phyloP scores from a whole-genome alignment of 1,284 basidiomycete species.

The Apiotrichum gamsii region DNA sequence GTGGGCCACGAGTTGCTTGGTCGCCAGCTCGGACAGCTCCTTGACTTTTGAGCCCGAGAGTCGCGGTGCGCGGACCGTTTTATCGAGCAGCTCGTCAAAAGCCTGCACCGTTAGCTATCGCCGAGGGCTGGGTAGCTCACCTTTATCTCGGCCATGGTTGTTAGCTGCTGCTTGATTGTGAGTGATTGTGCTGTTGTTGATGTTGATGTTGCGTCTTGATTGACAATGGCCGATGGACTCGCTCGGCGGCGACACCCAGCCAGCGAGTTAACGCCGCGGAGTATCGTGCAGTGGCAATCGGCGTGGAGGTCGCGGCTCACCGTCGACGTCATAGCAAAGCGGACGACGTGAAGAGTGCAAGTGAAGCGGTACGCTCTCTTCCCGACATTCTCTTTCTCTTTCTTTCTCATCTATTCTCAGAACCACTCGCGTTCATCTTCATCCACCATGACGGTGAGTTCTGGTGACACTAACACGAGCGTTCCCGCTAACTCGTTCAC shows the following conservation, averaged over 20 bases:
- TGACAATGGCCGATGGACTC: too few species aligned
- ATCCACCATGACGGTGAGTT: slow-evolving; percentile 19
- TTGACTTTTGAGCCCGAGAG: slow-evolving; percentile 77
- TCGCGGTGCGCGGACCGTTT: slow-evolving; percentile 70
- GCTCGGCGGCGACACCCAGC: too few species aligned
- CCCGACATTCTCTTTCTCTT: neutral
- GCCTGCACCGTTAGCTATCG: too few species aligned
- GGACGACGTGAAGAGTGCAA: too few species aligned
- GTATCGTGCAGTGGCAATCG: neutral
- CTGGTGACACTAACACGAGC: neutral
- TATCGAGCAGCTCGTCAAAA: slow-evolving; percentile 70
- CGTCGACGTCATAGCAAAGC: too few species aligned
- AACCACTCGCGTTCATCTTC: neutral
- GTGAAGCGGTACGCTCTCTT: neutral
- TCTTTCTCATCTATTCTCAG: neutral
- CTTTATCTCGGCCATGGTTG: slow-evolving; percentile 22
- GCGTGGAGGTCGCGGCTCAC: too few species aligned
- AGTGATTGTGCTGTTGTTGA: neutral
- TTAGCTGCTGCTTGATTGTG: too few species aligned
- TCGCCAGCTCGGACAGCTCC: slow-evolving; percentile 63
- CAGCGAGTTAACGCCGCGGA: neutral
- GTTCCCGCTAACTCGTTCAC: too few species aligned
- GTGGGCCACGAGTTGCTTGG: slow-evolving; percentile 67
- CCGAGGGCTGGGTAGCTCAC: too few species aligned
- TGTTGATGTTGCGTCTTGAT: slow-evolving; percentile 1